A percentile compares a stretch with the other conserved stretches of the same genome.
These are phyloP conservation scores for Orobanche coerulescens DNA, from an alignment of 257 asterid genomes.

Conservation along the genomic window DNA sequence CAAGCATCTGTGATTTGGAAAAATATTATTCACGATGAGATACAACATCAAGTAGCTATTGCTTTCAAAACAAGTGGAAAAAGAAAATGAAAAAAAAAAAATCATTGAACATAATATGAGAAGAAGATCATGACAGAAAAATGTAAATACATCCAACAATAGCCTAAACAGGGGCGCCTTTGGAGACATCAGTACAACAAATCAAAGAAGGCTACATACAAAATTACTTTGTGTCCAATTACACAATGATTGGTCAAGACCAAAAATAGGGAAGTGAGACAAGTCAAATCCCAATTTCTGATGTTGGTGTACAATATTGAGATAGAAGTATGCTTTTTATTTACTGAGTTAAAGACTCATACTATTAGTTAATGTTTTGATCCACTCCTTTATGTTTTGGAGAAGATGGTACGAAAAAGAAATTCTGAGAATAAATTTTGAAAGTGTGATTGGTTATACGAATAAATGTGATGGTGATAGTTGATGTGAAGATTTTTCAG, in stretches of 20 bases:
- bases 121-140: not conserved
- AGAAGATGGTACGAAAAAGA: not conserved
- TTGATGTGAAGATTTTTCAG: too few relatives aligned
- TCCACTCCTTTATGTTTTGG: not conserved
- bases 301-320: not conserved
- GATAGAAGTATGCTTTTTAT: not conserved
- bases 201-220: conserved; percentile 9
- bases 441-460: not conserved
- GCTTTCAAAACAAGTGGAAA: conserved; percentile 11
- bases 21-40: conserved; percentile 11
- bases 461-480: not conserved
- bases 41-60: conserved; percentile 3
- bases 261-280: not conserved
- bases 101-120: not conserved
- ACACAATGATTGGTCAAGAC: not conserved
- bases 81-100: conserved; percentile 7
- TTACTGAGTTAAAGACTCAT: not conserved
- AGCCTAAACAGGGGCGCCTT: conserved; percentile 9
- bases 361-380: not conserved
- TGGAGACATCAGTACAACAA: not conserved
- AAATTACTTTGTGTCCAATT: not conserved
- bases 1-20: conserved; percentile 68
- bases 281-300: not conserved
- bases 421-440: not conserved
- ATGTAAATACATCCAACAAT: conserved; percentile 1